Evolutionary conservation across 2,329 filamentous ascomycete species (phyloP).

Genomic region (Aureobasidium mangrovei): DNA sequence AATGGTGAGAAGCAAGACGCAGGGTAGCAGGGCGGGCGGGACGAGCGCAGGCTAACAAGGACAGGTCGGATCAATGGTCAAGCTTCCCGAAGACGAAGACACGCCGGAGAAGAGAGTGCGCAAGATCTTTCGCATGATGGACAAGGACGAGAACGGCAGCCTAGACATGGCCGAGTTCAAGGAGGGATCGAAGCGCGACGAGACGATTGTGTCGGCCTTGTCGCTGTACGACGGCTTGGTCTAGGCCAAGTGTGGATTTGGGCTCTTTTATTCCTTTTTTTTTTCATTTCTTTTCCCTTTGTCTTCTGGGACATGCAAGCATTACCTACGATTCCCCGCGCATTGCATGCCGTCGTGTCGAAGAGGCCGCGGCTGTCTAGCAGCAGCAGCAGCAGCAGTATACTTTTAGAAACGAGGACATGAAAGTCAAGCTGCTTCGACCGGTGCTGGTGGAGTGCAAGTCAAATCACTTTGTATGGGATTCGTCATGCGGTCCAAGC

Average conservation of each 20-base stretch:
- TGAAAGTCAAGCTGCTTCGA: neutral
- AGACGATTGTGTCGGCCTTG: slow-evolving; percentile 95
- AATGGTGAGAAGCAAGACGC: slow-evolving; percentile 56
- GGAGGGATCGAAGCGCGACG: slow-evolving; percentile 96
- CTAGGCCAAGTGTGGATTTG: slow-evolving; percentile 33
- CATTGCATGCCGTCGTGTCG: neutral
- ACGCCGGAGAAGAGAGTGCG: slow-evolving; percentile 95
- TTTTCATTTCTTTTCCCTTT: neutral
- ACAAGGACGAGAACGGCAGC: slow-evolving; percentile 98
- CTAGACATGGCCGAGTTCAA: slow-evolving; percentile 98
- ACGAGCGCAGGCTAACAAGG: slow-evolving; percentile 10
- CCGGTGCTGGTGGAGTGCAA: neutral
- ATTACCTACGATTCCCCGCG: slow-evolving; percentile 1
- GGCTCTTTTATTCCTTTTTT: neutral
- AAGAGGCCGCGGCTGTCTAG: neutral
- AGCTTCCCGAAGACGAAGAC: slow-evolving; percentile 95
- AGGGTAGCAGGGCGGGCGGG: neutral
- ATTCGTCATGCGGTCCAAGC: slow-evolving; percentile 10
- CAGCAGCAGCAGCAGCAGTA: neutral
- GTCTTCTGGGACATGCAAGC: neutral
- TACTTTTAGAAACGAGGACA: slow-evolving; percentile 6
- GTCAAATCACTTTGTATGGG: neutral
- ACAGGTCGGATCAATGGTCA: slow-evolving; percentile 97
- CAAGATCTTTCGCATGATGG: slow-evolving; percentile 99
- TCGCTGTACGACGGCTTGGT: slow-evolving; percentile 95